These are phyloP conservation scores for Cyathus pygmaeus DNA, from an alignment of 1,284 basidiomycete genomes.

Conservation along the genomic window DNA sequence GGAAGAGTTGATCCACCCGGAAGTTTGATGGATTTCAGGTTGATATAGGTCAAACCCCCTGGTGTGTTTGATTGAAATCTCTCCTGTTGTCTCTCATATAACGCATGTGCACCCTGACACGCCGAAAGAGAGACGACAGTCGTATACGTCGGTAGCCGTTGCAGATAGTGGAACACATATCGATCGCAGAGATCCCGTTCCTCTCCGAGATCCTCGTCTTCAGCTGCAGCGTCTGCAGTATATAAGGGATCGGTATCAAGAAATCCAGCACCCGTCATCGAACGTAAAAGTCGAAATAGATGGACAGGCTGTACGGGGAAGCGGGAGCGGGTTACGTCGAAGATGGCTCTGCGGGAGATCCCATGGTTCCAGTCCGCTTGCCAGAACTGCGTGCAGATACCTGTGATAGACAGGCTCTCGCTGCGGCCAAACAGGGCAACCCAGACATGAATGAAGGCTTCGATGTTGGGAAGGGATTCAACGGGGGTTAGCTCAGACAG, in stretches of 20 bases:
- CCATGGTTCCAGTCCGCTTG: slow-evolving; percentile 71
- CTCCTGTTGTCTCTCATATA: slow-evolving; percentile 75
- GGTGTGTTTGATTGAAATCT: slow-evolving; percentile 62
- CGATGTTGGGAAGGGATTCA: slow-evolving; percentile 79
- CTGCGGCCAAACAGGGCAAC: slow-evolving; percentile 83
- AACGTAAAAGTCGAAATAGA: slow-evolving; percentile 77
- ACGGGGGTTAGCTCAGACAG: slow-evolving; percentile 79
- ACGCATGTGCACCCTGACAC: slow-evolving; percentile 69
- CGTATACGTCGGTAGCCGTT: slow-evolving; percentile 78
- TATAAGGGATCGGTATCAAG: slow-evolving; percentile 74
- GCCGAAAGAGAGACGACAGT: slow-evolving; percentile 73
- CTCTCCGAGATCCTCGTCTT: slow-evolving; percentile 43
- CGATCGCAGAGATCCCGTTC: slow-evolving; percentile 66
- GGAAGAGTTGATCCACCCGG: slow-evolving; percentile 81
- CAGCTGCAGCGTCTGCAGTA: slow-evolving; percentile 56
- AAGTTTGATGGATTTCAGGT: slow-evolving; percentile 72
- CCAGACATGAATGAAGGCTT: slow-evolving; percentile 81
- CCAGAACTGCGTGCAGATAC: slow-evolving; percentile 85
- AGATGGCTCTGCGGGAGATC: slow-evolving; percentile 73
- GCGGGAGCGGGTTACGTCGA: slow-evolving; percentile 82
- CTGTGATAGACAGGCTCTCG: slow-evolving; percentile 71
- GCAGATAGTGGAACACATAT: slow-evolving; percentile 80
- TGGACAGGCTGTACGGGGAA: slow-evolving; percentile 84
- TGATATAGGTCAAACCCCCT: slow-evolving; percentile 70
- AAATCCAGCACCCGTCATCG: slow-evolving; percentile 79